Conservation (phyloP, 208 protist genomes). For the Herpetomonas tarakana region DNA sequence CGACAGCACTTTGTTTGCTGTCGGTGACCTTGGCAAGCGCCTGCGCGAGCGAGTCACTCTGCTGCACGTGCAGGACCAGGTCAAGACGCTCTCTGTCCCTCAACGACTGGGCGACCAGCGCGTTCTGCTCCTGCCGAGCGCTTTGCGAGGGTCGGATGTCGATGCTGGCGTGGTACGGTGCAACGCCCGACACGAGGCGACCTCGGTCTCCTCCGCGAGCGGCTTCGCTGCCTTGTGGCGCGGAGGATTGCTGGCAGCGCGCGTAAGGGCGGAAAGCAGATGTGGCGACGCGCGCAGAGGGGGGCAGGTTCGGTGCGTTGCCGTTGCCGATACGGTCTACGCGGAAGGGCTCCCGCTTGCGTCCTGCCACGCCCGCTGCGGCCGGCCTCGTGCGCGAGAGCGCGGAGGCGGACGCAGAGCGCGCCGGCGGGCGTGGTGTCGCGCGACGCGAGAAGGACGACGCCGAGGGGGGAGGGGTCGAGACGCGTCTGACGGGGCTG, state of each 20-base stretch:
- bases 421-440: not conserved
- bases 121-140: not conserved
- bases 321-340: constrained; percentile 6
- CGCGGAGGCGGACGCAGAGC: too few relatives aligned
- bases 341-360: not conserved
- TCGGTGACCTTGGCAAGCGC: constrained; percentile 10
- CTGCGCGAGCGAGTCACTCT: constrained; percentile 18
- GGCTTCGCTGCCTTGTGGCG: too few relatives aligned
- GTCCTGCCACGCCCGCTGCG: not conserved
- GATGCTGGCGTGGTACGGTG: not conserved
- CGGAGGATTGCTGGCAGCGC: too few relatives aligned
- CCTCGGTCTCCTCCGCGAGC: not conserved
- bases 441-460: too few relatives aligned
- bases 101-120: not conserved
- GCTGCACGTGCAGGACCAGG: constrained; percentile 23
- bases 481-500: not conserved
- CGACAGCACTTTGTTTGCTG: not conserved
- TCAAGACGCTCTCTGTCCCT: constrained; percentile 3
- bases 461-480: not conserved
- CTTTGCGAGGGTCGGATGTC: not conserved
- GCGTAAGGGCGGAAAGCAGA: too few relatives aligned
- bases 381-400: not conserved
- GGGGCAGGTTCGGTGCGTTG: not conserved
- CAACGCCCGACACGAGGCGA: not conserved
- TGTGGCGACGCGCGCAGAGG: too few relatives aligned